A percentile compares a stretch with the other conserved stretches of the same genome.
These are phyloP conservation scores for Solanum arcanum DNA, from an alignment of 257 asterid species.

Conservation along the genomic window DNA sequence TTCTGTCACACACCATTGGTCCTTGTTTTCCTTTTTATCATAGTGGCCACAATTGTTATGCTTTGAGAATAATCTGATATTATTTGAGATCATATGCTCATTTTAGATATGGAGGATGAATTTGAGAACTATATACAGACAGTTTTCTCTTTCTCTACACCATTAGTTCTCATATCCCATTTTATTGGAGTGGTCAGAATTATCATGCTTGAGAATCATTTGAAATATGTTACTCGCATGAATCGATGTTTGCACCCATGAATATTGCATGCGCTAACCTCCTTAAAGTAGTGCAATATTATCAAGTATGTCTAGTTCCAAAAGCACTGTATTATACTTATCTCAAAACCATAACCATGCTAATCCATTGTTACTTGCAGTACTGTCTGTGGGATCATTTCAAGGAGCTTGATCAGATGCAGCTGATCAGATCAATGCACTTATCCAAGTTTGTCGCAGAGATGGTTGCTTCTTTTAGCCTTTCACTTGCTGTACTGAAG, in stretches of 20 bases:
- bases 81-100: background rate
- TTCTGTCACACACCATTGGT: background rate
- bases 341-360: background rate
- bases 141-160: too few species aligned
- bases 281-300: background rate
- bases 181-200: too few species aligned
- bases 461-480: constrained; percentile 60
- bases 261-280: background rate
- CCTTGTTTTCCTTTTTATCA: background rate
- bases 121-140: background rate
- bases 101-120: background rate
- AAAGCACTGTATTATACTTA: background rate
- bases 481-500: constrained; percentile 70
- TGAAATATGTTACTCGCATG: background rate
- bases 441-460: constrained; percentile 71
- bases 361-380: constrained; percentile 18
- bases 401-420: constrained; percentile 79
- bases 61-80: background rate
- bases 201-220: too few species aligned
- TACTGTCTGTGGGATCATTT: constrained; percentile 93
- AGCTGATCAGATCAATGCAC: constrained; percentile 75
- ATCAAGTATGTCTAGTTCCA: background rate
- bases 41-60: background rate
- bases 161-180: too few species aligned
- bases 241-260: background rate